phyloP scores from a whole-genome alignment of 495 filamentous ascomycete genomes.

The Mytilinidion resinicola region DNA sequence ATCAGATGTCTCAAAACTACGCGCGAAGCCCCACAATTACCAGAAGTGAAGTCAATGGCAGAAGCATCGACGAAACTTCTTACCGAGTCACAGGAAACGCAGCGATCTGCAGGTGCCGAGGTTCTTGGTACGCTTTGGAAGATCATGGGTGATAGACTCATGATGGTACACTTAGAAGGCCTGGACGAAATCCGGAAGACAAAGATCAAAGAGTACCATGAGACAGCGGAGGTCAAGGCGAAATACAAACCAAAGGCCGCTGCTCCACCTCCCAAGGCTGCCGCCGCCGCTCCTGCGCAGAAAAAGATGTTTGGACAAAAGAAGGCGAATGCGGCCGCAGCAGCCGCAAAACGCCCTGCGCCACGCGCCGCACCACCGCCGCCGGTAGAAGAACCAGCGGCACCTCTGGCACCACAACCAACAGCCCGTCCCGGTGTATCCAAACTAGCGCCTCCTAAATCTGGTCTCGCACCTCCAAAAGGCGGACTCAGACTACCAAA shows the following conservation, averaged over 20 bases:
- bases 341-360: constrained; percentile 48
- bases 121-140: constrained; percentile 95
- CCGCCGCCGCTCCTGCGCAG: constrained; percentile 39
- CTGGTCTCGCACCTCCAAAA: constrained; percentile 52
- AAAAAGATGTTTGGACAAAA: constrained; percentile 31
- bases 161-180: constrained; percentile 90
- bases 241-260: constrained; percentile 92
- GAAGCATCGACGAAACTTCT: constrained; percentile 83
- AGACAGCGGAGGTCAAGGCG: constrained; percentile 88
- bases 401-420: constrained; percentile 50
- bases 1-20: constrained; percentile 82
- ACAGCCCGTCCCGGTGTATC: constrained; percentile 55
- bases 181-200: constrained; percentile 92
- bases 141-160: constrained; percentile 94
- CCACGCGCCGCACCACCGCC: constrained; percentile 36
- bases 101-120: constrained; percentile 83
- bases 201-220: constrained; percentile 93
- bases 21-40: constrained; percentile 69
- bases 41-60: constrained; percentile 77
- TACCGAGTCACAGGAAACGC: constrained; percentile 76
- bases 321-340: constrained; percentile 18
- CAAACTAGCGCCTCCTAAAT: constrained; percentile 62
- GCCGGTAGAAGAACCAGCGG: constrained; percentile 43
- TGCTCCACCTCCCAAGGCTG: constrained; percentile 53
- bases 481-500: constrained; percentile 52